Evolutionary conservation across 768 basidiomycete species (phyloP).

Genomic region (Sarcodon aspratus): DNA sequence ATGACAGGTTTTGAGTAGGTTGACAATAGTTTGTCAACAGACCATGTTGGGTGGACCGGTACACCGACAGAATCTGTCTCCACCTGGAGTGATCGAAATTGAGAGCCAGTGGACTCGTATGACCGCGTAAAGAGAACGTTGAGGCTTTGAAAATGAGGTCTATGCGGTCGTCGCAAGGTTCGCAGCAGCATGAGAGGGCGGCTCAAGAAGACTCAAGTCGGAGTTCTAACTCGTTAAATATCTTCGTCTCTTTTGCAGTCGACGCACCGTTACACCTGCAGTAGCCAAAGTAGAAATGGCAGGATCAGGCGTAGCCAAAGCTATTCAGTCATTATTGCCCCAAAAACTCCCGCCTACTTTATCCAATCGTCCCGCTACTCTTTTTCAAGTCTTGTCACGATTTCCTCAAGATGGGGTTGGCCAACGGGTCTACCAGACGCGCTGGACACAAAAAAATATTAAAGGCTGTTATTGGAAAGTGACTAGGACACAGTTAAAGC

Average conservation of each 20-base stretch:
- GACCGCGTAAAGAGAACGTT: too few relatives aligned
- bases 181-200: too few relatives aligned
- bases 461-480: constrained; percentile 63
- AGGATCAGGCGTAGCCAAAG: constrained; percentile 7
- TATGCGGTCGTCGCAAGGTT: too few relatives aligned
- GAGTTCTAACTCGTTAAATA: neutral
- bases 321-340: constrained; percentile 49
- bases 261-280: neutral
- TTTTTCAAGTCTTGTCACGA: constrained; percentile 65
- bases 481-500: constrained; percentile 61
- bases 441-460: constrained; percentile 66
- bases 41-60: constrained; percentile 66
- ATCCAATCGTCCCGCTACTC: constrained; percentile 41
- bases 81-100: constrained; percentile 2
- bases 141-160: too few relatives aligned
- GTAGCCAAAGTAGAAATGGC: constrained; percentile 5
- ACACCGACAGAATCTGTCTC: constrained; percentile 50
- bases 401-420: constrained; percentile 60
- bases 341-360: constrained; percentile 49
- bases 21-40: constrained; percentile 62
- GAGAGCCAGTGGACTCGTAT: neutral
- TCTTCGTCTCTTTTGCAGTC: neutral
- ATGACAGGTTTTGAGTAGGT: constrained; percentile 66
- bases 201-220: too few relatives aligned
- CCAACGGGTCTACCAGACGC: constrained; percentile 53